Evolutionary conservation across 202 grass and related monocot species (phyloP).

Genomic region (Musa balbisiana): DNA sequence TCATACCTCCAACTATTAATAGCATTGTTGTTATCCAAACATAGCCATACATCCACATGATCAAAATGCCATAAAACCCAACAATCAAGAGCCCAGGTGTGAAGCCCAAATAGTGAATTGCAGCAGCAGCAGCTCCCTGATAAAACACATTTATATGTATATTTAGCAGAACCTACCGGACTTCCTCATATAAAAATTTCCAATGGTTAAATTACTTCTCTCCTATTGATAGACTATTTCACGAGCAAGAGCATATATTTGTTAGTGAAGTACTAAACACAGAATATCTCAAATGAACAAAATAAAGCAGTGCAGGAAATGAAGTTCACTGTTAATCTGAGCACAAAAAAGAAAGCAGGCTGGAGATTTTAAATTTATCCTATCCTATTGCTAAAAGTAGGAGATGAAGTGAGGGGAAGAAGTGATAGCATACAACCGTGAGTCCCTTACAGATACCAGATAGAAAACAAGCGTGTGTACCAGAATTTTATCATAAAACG

Average conservation of each 20-base stretch:
- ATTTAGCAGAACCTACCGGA: background rate
- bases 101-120: constrained; percentile 73
- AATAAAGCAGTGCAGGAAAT: too few relatives aligned
- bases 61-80: constrained; percentile 79
- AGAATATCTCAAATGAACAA: background rate
- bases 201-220: too few relatives aligned
- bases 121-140: constrained; percentile 72
- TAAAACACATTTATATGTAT: constrained; percentile 8
- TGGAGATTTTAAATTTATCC: too few relatives aligned
- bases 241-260: background rate
- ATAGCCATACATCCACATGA: constrained; percentile 94
- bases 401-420: background rate
- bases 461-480: too few relatives aligned
- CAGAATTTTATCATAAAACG: too few relatives aligned
- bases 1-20: constrained; percentile 74
- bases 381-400: background rate
- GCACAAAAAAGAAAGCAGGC: too few relatives aligned
- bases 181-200: background rate
- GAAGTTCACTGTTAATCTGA: too few relatives aligned
- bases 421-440: background rate
- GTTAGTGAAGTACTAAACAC: background rate
- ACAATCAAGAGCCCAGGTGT: constrained; percentile 75
- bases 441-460: too few relatives aligned
- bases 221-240: background rate
- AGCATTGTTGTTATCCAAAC: constrained; percentile 93